Evolutionary conservation across 257 asterid species (phyloP), one percentile per base, ranked within the genome.

Genomic region (Salvia splendens): DNA sequence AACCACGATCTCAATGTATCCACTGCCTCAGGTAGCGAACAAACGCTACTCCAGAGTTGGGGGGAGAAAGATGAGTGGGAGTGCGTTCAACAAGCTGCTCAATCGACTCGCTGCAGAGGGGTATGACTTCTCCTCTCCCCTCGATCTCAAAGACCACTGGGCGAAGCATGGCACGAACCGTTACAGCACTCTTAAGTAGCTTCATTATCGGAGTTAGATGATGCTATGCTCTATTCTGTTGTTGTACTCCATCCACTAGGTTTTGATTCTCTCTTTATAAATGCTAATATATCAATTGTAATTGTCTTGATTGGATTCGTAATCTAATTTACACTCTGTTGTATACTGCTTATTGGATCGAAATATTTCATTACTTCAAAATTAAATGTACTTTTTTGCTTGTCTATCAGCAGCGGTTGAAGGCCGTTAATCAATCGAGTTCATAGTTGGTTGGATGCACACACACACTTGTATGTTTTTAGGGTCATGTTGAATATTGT

Each of bases 131-230:
- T 87, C 92, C 3, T 76, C 84, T 14, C 95, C 97, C 12, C 87
- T 90, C 52, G 97, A 90, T 80, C 86, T 90, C 15, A 90, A 90
- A 78, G 88, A 83, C 69, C 95, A 87, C 57, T 90, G 97, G 97
- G 94, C 97, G 16, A 90, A 88, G 82, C 97, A 90, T 68, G 97
- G 97, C 7, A 84, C 96, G 0, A 90, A 90, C 67, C 94, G 96
- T 59, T 90, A 90, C 68, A 87, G 90, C 84, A 83, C 95, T 56
- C 79, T 84, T 43, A 90, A 86, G 62, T 89, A 87, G 88, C 70
- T 46, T 46, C 24, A 24, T 55, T 46, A 49, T n/a, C 42, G 73
- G 72, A 30, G 62, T 58, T 69, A 20, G 65, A 50, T 70, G 64
- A 65, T 73, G 54, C 46, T 65, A 12, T 54, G 52, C 52, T 58